Evolutionary conservation across 2,329 filamentous ascomycete species (phyloP).

Genomic region (Alternaria triticina): DNA sequence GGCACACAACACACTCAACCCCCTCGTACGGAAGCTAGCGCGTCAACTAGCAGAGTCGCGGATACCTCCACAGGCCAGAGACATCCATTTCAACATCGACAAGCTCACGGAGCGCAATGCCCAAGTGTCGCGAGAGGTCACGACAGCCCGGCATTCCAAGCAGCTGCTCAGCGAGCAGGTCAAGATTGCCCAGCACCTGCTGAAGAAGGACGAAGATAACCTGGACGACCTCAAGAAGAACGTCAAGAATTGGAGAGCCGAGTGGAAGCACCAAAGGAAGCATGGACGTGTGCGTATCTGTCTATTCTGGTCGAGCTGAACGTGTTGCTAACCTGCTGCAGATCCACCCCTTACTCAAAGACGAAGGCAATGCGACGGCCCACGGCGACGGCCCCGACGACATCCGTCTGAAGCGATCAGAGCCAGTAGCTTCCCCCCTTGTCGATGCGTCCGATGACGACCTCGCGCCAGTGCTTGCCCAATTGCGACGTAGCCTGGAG

Average conservation of each 20-base stretch:
- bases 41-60: slow-evolving; percentile 66
- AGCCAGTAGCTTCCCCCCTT: slow-evolving; percentile 20
- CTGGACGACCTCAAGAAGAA: slow-evolving; percentile 39
- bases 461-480: slow-evolving; percentile 43
- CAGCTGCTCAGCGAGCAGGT: slow-evolving; percentile 66
- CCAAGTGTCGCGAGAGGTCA: slow-evolving; percentile 57
- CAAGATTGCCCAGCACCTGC: slow-evolving; percentile 57
- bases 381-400: slow-evolving; percentile 40
- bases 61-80: slow-evolving; percentile 66
- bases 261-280: slow-evolving; percentile 42
- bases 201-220: slow-evolving; percentile 36
- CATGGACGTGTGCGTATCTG: slow-evolving; percentile 32
- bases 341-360: slow-evolving; percentile 44
- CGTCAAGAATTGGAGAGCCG: slow-evolving; percentile 34
- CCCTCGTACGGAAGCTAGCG: slow-evolving; percentile 62
- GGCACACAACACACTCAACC: slow-evolving; percentile 63
- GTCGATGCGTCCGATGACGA: slow-evolving; percentile 41
- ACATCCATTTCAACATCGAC: slow-evolving; percentile 68
- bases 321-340: slow-evolving; percentile 27
- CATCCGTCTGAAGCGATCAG: slow-evolving; percentile 34
- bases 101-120: slow-evolving; percentile 65
- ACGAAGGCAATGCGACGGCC: slow-evolving; percentile 17
- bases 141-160: slow-evolving; percentile 67
- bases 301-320: slow-evolving; percentile 10
- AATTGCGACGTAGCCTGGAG: slow-evolving; percentile 48